Evolutionary conservation across 352 stramenopile genomes (phyloP).

Genomic region (Phytophthora pluvialis): DNA sequence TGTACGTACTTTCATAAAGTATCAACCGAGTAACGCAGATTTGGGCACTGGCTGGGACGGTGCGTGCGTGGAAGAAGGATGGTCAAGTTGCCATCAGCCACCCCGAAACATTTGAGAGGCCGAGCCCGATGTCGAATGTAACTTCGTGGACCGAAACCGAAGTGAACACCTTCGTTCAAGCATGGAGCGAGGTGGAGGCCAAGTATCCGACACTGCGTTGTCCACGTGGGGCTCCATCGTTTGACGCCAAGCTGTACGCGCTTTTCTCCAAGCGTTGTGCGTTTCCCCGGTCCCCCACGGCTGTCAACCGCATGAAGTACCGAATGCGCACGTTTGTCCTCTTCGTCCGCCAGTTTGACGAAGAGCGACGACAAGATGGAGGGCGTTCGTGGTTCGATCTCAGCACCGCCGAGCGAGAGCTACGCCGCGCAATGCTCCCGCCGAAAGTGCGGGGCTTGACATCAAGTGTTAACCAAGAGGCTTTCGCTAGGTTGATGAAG

Average conservation of each 20-base stretch:
- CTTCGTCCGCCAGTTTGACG: conserved; percentile 29
- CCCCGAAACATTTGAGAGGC: neutral
- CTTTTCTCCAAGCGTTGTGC: conserved; percentile 14
- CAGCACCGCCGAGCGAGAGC: neutral
- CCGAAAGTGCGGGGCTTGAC: conserved; percentile 1
- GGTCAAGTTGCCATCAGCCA: no score
- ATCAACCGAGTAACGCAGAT: neutral
- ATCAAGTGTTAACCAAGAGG: conserved; percentile 3
- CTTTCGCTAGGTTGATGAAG: conserved; percentile 19
- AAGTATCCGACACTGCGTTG: conserved; percentile 18
- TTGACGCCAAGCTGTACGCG: conserved; percentile 22
- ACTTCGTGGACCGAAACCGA: conserved; percentile 29
- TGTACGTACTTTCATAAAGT: neutral
- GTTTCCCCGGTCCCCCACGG: conserved; percentile 11
- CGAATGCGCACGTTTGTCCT: conserved; percentile 16
- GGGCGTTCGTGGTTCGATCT: conserved; percentile 27
- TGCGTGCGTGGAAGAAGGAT: no score
- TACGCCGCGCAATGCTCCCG: neutral
- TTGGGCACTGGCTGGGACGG: neutral
- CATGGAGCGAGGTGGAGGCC: conserved; percentile 29
- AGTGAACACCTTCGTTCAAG: conserved; percentile 22
- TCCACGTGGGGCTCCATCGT: conserved; percentile 1
- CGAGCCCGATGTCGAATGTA: conserved; percentile 14
- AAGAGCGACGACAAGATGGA: conserved; percentile 18
- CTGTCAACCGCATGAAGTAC: conserved; percentile 17